Base-by-base conservation (phyloP, 2,329 filamentous ascomycete genomes). In the Fonsecaea multimorphosa region DNA sequence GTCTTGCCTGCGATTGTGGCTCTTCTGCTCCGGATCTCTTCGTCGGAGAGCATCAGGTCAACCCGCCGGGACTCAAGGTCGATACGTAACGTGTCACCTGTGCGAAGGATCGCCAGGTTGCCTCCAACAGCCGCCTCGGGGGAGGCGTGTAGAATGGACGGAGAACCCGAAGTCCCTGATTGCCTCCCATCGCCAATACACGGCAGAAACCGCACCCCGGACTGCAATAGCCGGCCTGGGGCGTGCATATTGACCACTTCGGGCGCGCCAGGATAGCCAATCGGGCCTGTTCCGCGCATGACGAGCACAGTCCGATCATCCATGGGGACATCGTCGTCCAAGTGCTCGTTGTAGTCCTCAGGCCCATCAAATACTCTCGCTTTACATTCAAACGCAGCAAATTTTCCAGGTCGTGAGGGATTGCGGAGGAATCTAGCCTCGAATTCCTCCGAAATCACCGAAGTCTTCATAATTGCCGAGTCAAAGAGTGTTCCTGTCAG, bases 101-200 rank as follows among this genome's bases (percentile, higher is more conserved):
- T 80, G 16, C 73, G 73, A 24, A 86, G 72, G 24, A 86, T 76
- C 2, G 81, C 83, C 19, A 86, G 75, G 60, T 85, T 85, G 0
- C 84, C 84, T 7, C 83, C 83, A 8, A 81, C 82, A 1, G 83
- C 83, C 9, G 84, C 84, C 72, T 86, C 84, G 6, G 84, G 84
- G 53, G 79, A 83, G 1, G 83, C 84, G 67, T 86, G 85, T 16
- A 86, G 74, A 57, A 86, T 85, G 0, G 82, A 84, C 1, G 84
- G 84, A 2, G 81, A 84, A 0, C 81, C 83, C 2, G 83, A 85
- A 1, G 84, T 86, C 32, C 84, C 84, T 8, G 82, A 85, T 71
- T 86, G 84, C 53, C 84, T 76, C 0, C 84, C 84, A 69, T 86
- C 84, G 7, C 84, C 84, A 65, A 86, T 82, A 64, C 82, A 84